Evolutionary conservation across 1,284 basidiomycete species (phyloP), one percentile per base, ranked within the genome.

Genomic region (Apiotrichum porosum): DNA sequence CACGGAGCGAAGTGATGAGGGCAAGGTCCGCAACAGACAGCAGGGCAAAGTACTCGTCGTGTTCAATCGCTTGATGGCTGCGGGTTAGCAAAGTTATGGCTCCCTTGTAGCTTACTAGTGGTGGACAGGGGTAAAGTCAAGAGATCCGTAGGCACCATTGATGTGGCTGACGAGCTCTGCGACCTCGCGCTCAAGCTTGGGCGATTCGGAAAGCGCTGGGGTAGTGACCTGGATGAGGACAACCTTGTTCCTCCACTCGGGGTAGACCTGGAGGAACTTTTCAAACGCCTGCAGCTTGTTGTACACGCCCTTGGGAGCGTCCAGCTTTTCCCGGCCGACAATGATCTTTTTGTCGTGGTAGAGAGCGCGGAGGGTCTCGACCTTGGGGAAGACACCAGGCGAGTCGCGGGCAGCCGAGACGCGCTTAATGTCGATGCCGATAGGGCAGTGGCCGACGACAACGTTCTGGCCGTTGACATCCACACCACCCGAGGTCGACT

Each of bases 261-360:
- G 95, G 75, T 92, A 97, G 58, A 89, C 86, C 56, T 85, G 82
- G 18, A 99, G 76, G 56, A 99, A 82, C 68, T 94, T 92, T 73
- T 97, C 88, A 68, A 97, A 99, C 0, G 94, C 93, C 53, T 89
- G 88, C 26, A 98, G 81, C 81, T 98, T 98, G 76, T 97, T 94
- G 56, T 97, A 78, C 22, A 99, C 90, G 47, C 94, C 94, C 76
- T 97, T 97, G 60, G 97, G 93, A 14, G 93, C 89, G 65, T 99
- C 95, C 34, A 98, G 81, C 78, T 99, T 99, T 75, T 99, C 94
- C n/a, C 95, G 80, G 13, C 92, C 94, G 24, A 99, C 87, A 51
- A 99, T 92, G 65, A 99, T 97, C 80, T 97, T 97, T 80, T 97
- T 97, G 61, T 88, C 91, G 62, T 88, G 84, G 74, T 99, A 99